Base-by-base conservation (phyloP, 345 rosid genomes). In the Eucalyptus curtisii region DNA sequence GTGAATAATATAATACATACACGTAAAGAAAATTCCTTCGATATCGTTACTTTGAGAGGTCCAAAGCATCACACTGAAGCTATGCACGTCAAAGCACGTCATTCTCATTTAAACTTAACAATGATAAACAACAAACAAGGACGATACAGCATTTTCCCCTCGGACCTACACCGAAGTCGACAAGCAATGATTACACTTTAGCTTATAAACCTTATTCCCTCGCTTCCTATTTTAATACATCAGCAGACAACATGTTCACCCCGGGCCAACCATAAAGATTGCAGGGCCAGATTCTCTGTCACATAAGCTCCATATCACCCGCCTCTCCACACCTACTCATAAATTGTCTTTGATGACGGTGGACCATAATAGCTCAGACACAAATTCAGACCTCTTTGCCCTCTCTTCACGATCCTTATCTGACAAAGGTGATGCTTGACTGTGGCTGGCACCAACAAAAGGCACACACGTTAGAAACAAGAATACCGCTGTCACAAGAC, bases 381-480 rank as follows among this genome's bases (percentile, higher is more conserved):
- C 95, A 88, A 96, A 97, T 91, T 94, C 94, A 24, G 95, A 93
- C 86, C 95, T 93, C 89, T 92, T 96, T 42, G 92, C 90, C 94
- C 94, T 97, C 93, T 96, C 97, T 89, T 93, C 94, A 87, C 94
- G 95, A 91, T 97, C 98, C 94, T 97, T 93, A 49, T 90, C 90
- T 2, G 99, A 96, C 88, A 96, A 91, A 1, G 97, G 96, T 14
- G 93, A 40, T 50, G 93, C 76, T 90, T 86, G 91, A n/a, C 49
- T 90, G 87, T 90, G 94, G 92, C 98, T 96, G 94, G 55, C 50
- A 89, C 42, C 53, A n/a, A 49, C 86, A 86, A 71, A 59, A 53
- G n/a, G 57, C 49, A 24, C 44, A 59, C 44, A 59, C 68, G 12
- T 86, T 40, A 86, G 68, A 53, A 22, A 27, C n/a, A 33, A 22